Conservation (phyloP, 257 asterid genomes). For the Solanum paucissectum region DNA sequence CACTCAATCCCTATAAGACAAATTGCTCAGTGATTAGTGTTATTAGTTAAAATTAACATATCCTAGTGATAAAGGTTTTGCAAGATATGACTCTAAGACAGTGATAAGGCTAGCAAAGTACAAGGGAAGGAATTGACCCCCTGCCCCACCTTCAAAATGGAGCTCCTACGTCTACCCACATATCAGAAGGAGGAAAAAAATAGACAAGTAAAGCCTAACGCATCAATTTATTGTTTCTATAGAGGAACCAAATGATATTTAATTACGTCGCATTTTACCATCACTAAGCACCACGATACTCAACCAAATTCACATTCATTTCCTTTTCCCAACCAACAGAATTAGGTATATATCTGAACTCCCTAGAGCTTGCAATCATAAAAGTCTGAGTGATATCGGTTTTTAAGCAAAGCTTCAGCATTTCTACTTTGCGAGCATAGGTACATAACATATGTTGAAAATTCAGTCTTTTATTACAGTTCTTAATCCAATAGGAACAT, state of each 20-base stretch:
- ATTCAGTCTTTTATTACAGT: not conserved
- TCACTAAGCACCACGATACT: not conserved
- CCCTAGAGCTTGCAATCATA: not conserved
- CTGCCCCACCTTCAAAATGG: not conserved
- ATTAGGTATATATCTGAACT: not conserved
- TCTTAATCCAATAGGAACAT: not conserved
- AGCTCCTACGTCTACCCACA: not conserved
- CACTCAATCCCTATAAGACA: slow-evolving; percentile 78
- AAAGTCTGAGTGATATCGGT: not conserved
- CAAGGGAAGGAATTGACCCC: not conserved
- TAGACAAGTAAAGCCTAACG: not conserved
- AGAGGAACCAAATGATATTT: not conserved
- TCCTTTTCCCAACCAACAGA: not conserved
- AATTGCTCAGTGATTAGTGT: not conserved
- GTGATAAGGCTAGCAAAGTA: not conserved
- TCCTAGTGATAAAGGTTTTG: not conserved
- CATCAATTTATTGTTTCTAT: not conserved
- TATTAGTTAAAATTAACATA: not conserved
- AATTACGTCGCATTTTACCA: not conserved
- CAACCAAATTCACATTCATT: not conserved
- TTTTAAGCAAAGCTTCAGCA: not conserved
- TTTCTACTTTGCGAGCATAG: not conserved
- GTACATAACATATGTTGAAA: not conserved
- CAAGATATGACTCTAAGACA: not conserved
- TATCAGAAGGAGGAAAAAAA: not conserved